Evolutionary conservation across 306 rosid genomes (phyloP).

Genomic region (Potentilla sterilis): DNA sequence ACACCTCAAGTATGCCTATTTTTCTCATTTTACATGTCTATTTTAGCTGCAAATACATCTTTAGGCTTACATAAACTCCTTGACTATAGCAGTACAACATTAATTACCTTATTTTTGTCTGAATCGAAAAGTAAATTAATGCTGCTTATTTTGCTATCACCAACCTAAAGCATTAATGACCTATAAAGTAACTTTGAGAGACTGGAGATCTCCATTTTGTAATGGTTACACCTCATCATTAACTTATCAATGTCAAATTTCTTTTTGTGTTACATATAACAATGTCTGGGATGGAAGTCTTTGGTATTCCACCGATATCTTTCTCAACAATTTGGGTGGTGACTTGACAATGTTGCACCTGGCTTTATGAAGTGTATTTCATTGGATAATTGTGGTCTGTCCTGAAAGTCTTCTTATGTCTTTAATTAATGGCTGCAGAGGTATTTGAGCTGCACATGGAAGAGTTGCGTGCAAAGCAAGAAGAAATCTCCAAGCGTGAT

Average conservation of each 20-base stretch:
- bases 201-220: neutral
- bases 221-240: neutral
- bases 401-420: conserved; percentile 1
- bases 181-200: neutral
- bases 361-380: neutral
- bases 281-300: neutral
- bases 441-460: conserved; percentile 95
- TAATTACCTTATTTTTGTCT: neutral
- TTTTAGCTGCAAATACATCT: neutral
- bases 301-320: neutral
- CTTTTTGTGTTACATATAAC: neutral
- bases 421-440: conserved; percentile 43
- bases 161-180: neutral
- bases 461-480: conserved; percentile 81
- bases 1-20: conserved; percentile 75
- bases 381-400: neutral
- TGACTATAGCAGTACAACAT: neutral
- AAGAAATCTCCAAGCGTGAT: conserved; percentile 82
- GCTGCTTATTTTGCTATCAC: neutral
- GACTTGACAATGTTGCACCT: neutral
- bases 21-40: neutral
- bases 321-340: neutral
- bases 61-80: neutral
- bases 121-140: neutral
- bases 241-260: neutral